Base-by-base conservation (phyloP, 2,329 filamentous ascomycete species). In the Pseudogymnoascus sp. region DNA sequence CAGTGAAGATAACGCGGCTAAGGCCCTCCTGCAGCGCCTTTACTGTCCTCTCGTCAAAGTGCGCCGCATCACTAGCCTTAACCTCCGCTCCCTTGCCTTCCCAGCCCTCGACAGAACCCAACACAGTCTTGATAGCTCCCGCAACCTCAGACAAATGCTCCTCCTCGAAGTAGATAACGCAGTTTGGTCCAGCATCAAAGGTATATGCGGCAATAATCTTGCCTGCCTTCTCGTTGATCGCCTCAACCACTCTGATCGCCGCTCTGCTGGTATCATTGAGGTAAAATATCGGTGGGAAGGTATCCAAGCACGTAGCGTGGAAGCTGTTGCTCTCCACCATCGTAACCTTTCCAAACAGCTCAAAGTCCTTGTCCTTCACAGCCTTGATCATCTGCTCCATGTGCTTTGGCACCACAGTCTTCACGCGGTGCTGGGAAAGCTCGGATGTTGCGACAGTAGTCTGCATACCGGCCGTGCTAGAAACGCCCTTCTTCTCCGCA, bases 251-350 rank as follows among this genome's bases (percentile, higher is more conserved):
- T 61, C 91, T 84, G 65, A 99, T 91, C 5, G 93, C 92, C 1
- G 93, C 91, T 38, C 89, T 82, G 19, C 89, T 93, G 14, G 93
- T 87, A 74, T 99, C 95, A 77, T 97, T 99, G 82, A 99, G 87
- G 81, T 99, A 99, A 78, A 96, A 97, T 74, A 99, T 99, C 16
- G 96, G 95, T 50, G 96, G 95, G 78, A 91, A 92, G 1, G 95
- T 97, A 75, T 99, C 95, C 70, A 96, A 81, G 75, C 95, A 97
- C 64, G 88, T 91, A 38, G 95, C 91, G 76, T 99, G 95, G 86
- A 99, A 99, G 65, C 87, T 91, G 79, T 99, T 99, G 73, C 90
- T 96, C 75, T 99, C 95, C 75, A 87, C 88, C 93, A 97, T 99
- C 14, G 95, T 96, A 66, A 97, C 83, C 74, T 90, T 86, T 24